Conservation (phyloP, 768 basidiomycete genomes). For the Trametes maxima region DNA sequence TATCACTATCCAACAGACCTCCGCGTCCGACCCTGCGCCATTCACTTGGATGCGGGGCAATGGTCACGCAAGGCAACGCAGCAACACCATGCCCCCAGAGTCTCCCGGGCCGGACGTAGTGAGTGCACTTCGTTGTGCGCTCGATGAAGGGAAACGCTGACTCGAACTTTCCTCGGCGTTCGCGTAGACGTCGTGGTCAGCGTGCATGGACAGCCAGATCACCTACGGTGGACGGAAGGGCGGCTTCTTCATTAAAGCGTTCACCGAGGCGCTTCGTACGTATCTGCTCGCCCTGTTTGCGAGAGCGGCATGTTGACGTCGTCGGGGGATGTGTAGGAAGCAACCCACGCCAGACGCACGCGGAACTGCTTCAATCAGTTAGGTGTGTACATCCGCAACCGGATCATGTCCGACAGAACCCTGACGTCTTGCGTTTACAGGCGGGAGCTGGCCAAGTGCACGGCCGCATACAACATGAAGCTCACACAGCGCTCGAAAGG, state of each 20-base stretch:
- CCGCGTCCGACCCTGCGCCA: background rate
- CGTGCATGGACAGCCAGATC: constrained; percentile 27
- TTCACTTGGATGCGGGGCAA: constrained; percentile 1
- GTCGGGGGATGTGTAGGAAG: background rate
- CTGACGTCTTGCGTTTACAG: background rate
- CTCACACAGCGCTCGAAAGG: background rate
- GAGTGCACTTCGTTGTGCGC: background rate
- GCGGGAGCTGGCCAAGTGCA: constrained; percentile 19
- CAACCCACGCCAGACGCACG: constrained; percentile 17
- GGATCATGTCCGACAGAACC: background rate
- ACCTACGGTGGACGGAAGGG: constrained; percentile 20
- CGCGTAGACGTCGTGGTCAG: constrained; percentile 28
- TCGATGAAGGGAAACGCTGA: background rate
- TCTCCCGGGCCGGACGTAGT: constrained; percentile 10
- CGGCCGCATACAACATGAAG: constrained; percentile 15
- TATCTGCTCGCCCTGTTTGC: background rate
- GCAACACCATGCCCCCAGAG: constrained; percentile 2
- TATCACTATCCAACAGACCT: background rate
- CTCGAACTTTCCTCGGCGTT: background rate
- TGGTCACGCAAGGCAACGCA: background rate
- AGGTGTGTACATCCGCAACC: constrained; percentile 9
- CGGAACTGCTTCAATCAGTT: constrained; percentile 13
- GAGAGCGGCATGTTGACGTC: background rate
- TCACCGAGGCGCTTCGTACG: constrained; percentile 23
- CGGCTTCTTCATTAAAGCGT: constrained; percentile 27